Evolutionary conservation across 2,329 filamentous ascomycete genomes (phyloP), one percentile per base, ranked within the genome.

Genomic region (Acephala macrosclerotiorum): DNA sequence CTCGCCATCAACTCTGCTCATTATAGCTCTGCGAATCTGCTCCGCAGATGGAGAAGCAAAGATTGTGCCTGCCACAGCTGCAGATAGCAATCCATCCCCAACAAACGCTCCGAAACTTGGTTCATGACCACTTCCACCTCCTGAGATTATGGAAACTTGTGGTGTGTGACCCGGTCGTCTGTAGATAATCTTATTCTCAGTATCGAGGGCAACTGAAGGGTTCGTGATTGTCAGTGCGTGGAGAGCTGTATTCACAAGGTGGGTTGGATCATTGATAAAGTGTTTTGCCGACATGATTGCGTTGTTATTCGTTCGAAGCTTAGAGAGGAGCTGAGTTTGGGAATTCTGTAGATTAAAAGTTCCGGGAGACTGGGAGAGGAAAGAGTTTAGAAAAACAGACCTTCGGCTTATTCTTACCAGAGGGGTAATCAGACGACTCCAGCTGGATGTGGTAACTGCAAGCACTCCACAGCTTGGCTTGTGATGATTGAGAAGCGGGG

Each of bases 121-220:
- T 77, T 97, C 94, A 76, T 97, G 94, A 72, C 94, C 94, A 22
- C 90, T 92, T 63, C 95, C 95, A 70, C 95, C 95, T 69, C 95
- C 95, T 1, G 92, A 94, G 71, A 98, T 84, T 74, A 97, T 85
- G 64, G 92, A 92, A 53, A 97, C 93, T 75, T 92, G 87, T n/a
- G 83, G 71, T 66, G 79, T 78, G 78, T 81, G 74, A 65, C 73
- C 72, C 25, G 88, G 90, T 20, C 91, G 87, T 63, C 87, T 87
- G 81, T 96, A 97, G 75, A 97, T 80, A 73, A 96, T 91, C 79
- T 97, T 97, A 82, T 96, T 91, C 60, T 88, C 82, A 35, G 81
- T 79, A 77, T 97, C 94, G 72, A 96, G 86, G 60, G 91, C 90
- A 26, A 96, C 82, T 40, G 91, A 90, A 9, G 95, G 95, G 78